Percentiles rank a stretch among this genome's conserved stretches.
These are phyloP conservation scores for Lepiota venenata DNA, from an alignment of 768 basidiomycete genomes.

Conservation along the genomic window DNA sequence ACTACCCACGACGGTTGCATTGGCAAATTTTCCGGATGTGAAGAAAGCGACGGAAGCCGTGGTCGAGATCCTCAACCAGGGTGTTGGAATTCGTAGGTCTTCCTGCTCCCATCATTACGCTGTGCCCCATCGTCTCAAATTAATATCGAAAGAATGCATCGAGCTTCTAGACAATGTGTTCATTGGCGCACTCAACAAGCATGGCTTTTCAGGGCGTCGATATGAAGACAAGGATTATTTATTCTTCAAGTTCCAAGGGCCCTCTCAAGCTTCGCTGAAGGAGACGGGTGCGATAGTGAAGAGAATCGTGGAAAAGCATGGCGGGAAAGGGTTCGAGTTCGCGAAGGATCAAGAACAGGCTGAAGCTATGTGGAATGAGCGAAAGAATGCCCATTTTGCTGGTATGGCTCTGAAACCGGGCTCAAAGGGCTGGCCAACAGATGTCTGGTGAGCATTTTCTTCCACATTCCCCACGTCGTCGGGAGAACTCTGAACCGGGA, in stretches of 20 bases:
- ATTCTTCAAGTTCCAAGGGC: constrained; percentile 87
- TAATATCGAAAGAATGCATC: constrained; percentile 59
- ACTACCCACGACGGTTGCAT: constrained; percentile 78
- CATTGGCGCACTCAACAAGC: constrained; percentile 60
- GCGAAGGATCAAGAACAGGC: constrained; percentile 66
- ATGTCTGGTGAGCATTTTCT: constrained; percentile 55
- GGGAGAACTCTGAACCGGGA: neutral
- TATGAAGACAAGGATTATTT: constrained; percentile 68
- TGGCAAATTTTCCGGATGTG: constrained; percentile 79
- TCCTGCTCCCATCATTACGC: constrained; percentile 1
- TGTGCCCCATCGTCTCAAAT: neutral
- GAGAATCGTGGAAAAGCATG: constrained; percentile 57
- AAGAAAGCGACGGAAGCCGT: constrained; percentile 73
- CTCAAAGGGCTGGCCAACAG: constrained; percentile 62
- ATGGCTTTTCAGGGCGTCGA: constrained; percentile 47
- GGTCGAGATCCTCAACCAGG: constrained; percentile 65
- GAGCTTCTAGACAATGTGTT: constrained; percentile 76
- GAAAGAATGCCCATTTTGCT: constrained; percentile 63
- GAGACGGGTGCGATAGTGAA: constrained; percentile 62
- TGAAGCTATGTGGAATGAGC: constrained; percentile 65
- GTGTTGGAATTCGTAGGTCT: constrained; percentile 71
- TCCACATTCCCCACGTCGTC: neutral
- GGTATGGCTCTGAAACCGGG: constrained; percentile 56
- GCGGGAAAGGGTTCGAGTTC: constrained; percentile 63
- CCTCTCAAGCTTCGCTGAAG: constrained; percentile 50